phyloP scores from a whole-genome alignment of 345 rosid species.

The Jatropha curcas region DNA sequence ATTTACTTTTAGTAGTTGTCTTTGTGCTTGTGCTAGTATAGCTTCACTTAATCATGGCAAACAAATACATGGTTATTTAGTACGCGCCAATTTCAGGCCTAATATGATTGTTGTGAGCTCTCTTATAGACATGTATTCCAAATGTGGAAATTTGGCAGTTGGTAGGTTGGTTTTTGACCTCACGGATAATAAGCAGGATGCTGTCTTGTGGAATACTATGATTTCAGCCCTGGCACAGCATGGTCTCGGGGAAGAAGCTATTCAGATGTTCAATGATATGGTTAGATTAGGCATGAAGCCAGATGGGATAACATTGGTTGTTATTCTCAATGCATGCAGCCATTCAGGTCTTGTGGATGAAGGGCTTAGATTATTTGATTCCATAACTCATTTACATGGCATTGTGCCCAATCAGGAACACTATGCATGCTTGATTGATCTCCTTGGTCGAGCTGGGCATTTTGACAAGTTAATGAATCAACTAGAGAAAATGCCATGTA shows the following conservation, averaged over 20 bases:
- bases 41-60: conserved; percentile 67
- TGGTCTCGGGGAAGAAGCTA: conserved; percentile 61
- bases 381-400: conserved; percentile 41
- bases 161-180: conserved; percentile 53
- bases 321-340: conserved; percentile 66
- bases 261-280: conserved; percentile 51
- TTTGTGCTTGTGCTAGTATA: conserved; percentile 72
- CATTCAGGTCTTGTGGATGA: conserved; percentile 64
- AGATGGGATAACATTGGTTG: conserved; percentile 58
- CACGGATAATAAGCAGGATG: conserved; percentile 43
- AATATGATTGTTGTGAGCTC: conserved; percentile 68
- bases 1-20: conserved; percentile 75
- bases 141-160: conserved; percentile 56
- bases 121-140: conserved; percentile 84
- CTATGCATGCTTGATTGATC: conserved; percentile 76
- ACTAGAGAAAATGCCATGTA: conserved; percentile 50
- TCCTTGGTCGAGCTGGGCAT: conserved; percentile 63
- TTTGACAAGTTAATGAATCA: conserved; percentile 49
- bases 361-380: conserved; percentile 59
- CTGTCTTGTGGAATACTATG: conserved; percentile 83
- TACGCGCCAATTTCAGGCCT: conserved; percentile 49
- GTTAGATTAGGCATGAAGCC: conserved; percentile 50
- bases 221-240: conserved; percentile 76
- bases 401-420: conserved; percentile 67
- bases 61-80: conserved; percentile 62